These are phyloP conservation scores for Yamadazyma pseudoaaseri DNA, from an alignment of 1,139 yeast genomes.

Conservation along the genomic window DNA sequence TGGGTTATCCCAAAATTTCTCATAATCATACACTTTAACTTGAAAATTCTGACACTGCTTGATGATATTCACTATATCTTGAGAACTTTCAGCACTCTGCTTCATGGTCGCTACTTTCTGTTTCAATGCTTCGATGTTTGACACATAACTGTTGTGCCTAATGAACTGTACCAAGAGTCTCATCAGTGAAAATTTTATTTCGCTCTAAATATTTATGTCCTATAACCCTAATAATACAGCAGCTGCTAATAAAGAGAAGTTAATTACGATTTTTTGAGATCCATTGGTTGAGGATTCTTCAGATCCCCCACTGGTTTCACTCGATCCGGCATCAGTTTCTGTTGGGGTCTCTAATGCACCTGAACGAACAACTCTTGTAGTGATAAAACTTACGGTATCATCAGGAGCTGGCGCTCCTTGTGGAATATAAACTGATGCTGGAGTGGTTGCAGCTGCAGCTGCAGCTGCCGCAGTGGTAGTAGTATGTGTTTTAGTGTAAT, in stretches of 20 bases:
- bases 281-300: constrained; percentile 2
- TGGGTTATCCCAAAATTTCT: constrained; percentile 24
- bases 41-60: constrained; percentile 22
- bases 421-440: constrained; percentile 7
- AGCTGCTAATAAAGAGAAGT: constrained; percentile 1
- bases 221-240: constrained; percentile 6
- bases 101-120: background rate
- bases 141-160: background rate
- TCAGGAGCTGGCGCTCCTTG: constrained; percentile 15
- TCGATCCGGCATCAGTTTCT: constrained; percentile 2
- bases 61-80: constrained; percentile 19
- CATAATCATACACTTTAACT: constrained; percentile 17
- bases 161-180: background rate
- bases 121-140: background rate
- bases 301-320: constrained; percentile 4
- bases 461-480: constrained; percentile 10
- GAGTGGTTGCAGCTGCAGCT: constrained; percentile 8
- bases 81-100: background rate
- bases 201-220: background rate
- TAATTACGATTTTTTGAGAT: constrained; percentile 1
- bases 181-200: background rate
- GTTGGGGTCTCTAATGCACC: constrained; percentile 3
- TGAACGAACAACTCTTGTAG: constrained; percentile 18
- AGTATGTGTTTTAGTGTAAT: constrained; percentile 12
- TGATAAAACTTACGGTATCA: constrained; percentile 19